Percentiles rank a stretch among this genome's conserved stretches.
Evolutionary conservation across 768 basidiomycete genomes (phyloP).

Genomic region (Jaapia argillacea): DNA sequence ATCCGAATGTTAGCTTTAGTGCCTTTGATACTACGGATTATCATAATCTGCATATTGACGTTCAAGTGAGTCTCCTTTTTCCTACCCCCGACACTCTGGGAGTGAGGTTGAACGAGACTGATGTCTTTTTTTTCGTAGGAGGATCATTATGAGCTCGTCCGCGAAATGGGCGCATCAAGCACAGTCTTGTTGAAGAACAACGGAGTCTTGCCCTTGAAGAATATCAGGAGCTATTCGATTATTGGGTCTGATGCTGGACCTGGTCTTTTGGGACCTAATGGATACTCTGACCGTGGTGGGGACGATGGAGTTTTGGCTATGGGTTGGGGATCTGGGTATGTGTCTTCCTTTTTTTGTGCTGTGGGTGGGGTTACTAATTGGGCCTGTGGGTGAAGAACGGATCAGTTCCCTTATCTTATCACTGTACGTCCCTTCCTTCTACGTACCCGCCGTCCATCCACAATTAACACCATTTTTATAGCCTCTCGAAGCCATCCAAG

Average conservation of each 20-base stretch:
- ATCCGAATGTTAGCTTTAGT: conserved; percentile 65
- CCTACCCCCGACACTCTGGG: not conserved
- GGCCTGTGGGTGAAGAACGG: conserved; percentile 32
- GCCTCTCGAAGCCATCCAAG: conserved; percentile 78
- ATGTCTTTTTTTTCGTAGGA: conserved; percentile 24
- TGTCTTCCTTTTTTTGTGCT: not conserved
- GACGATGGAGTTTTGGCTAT: conserved; percentile 66
- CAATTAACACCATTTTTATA: conserved; percentile 15
- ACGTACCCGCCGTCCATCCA: not conserved
- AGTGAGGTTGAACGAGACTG: not conserved
- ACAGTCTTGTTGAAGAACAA: conserved; percentile 72
- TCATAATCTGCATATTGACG: conserved; percentile 16
- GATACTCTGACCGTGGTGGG: conserved; percentile 28
- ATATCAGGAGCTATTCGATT: conserved; percentile 47
- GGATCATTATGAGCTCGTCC: conserved; percentile 57
- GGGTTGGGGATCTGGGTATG: conserved; percentile 83
- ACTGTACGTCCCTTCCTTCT: conserved; percentile 33
- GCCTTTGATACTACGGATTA: conserved; percentile 43
- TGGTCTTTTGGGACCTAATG: conserved; percentile 35
- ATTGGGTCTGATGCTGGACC: conserved; percentile 47
- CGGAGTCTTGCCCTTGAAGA: conserved; percentile 46
- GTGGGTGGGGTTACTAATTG: not conserved
- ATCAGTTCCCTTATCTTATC: conserved; percentile 70
- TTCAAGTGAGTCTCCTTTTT: not conserved
- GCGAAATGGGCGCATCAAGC: conserved; percentile 65